Conservation (phyloP, 2,329 filamentous ascomycete genomes). For the Chrysoporthe cubensis region DNA sequence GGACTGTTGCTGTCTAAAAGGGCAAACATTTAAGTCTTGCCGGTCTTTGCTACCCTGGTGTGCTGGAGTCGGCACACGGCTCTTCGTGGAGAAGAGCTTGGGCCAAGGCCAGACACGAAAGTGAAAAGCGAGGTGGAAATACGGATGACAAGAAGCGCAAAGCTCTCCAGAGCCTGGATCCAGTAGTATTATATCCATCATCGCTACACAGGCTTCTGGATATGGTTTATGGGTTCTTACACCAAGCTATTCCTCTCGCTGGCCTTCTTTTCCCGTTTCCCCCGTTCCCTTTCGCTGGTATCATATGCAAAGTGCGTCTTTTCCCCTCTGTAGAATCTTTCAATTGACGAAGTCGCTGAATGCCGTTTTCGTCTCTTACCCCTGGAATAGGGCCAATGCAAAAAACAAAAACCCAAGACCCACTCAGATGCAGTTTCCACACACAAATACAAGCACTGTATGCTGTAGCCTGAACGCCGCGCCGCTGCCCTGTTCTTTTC, state of each 20-base stretch:
- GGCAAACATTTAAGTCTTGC: too few species aligned
- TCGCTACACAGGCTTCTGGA: conserved; percentile 1
- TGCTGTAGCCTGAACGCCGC: conserved; percentile 21
- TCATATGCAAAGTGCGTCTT: conserved; percentile 24
- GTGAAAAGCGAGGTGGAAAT: too few species aligned
- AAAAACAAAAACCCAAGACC: neutral
- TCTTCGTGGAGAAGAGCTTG: too few species aligned
- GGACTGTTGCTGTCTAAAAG: too few species aligned
- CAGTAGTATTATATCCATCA: neutral
- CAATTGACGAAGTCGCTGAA: neutral
- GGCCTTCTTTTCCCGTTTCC: neutral
- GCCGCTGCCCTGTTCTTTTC: conserved; percentile 5
- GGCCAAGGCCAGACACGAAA: too few species aligned
- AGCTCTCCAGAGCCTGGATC: neutral
- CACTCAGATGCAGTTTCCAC: conserved; percentile 15
- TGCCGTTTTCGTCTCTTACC: neutral
- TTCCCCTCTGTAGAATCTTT: conserved; percentile 8
- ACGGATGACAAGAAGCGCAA: too few species aligned
- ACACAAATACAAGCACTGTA: conserved; percentile 11
- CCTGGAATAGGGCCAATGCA: neutral
- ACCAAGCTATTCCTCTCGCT: neutral
- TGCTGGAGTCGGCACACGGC: too few species aligned
- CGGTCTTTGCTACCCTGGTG: too few species aligned
- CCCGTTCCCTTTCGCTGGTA: conserved; percentile 15
- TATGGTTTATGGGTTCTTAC: neutral